Evolutionary conservation across 257 asterid species (phyloP), one percentile per base, ranked within the genome.

Genomic region (Solanum clarkiae): DNA sequence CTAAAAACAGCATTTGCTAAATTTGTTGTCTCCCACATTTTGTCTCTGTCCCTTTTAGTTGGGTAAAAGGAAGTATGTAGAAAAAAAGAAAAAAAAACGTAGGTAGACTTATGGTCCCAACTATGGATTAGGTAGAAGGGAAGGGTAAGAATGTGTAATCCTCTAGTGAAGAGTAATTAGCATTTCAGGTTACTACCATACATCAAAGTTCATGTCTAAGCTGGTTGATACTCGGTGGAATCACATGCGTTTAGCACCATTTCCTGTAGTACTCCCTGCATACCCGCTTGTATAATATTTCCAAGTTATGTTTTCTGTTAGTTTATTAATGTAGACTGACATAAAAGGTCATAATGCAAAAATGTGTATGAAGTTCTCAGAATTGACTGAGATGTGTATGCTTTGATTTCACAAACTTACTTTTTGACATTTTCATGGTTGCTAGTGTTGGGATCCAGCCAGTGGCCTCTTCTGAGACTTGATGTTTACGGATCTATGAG

Each of bases 361-460:
- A 77, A 77, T 77, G 10, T 51, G 45, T 77, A 49, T 10, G 60
- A 51, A 26, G 82, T 77, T 77, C 47, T 26, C 44, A 26, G 45
- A 51, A 51, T 22, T 77, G 63, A 16, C 65, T 83, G 80, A 66
- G 80, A 83, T 47, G 80, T 20, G 36, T 83, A 66, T 66, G 29
- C 36, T 82, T 57, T 36, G 72, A 36, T 18, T 47, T 84, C 82
- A 88, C 91, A 60, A 70, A 40, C 11, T 66, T 53, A 53, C 86
- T 85, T 63, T 81, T 87, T 81, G 62, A 79, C 17, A 70, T 29
- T 70, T 87, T 85, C 75, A 24, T 66, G 84, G 75, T 60, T 84
- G 69, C 74, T 83, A 95, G 99, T 95, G 80, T 91, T 95, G 91
- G 99, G 99, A 86, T 95, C 99, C 87, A 89, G 83, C 71, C 97